Percentiles rank a stretch among this genome's conserved stretches.
These are phyloP conservation scores for Mucuna pruriens DNA, from an alignment of 306 rosid genomes.

Conservation along the genomic window DNA sequence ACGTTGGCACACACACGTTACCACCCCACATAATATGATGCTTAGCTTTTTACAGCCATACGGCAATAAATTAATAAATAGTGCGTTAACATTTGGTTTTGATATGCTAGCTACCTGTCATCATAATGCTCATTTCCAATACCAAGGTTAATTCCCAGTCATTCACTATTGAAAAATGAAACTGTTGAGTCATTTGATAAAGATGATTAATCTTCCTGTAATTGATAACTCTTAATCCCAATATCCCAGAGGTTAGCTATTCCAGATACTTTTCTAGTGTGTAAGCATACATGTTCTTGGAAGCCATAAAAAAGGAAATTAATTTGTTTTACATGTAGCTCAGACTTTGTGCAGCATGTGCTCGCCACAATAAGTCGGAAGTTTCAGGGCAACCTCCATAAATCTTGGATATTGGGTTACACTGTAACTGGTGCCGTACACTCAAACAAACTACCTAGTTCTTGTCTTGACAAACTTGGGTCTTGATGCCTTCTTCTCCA, in stretches of 20 bases:
- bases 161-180: background rate
- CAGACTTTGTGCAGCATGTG: background rate
- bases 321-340: constrained; percentile 25
- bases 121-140: background rate
- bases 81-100: background rate
- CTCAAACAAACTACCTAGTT: constrained; percentile 56
- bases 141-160: background rate
- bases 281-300: constrained; percentile 5
- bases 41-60: background rate
- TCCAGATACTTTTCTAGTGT: background rate
- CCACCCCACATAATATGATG: background rate
- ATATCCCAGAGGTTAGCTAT: background rate
- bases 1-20: background rate
- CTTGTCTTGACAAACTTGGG: constrained; percentile 74
- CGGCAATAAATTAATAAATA: background rate
- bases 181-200: background rate
- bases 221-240: background rate
- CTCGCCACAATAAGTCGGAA: background rate
- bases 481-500: constrained; percentile 93
- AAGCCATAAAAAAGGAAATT: background rate
- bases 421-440: constrained; percentile 9
- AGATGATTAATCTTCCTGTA: background rate
- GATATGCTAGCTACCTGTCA: background rate
- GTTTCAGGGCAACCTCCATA: constrained; percentile 16
- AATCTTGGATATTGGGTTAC: constrained; percentile 19